phyloP scores from a whole-genome alignment of 768 basidiomycete genomes.

The Lyophyllum decastes region DNA sequence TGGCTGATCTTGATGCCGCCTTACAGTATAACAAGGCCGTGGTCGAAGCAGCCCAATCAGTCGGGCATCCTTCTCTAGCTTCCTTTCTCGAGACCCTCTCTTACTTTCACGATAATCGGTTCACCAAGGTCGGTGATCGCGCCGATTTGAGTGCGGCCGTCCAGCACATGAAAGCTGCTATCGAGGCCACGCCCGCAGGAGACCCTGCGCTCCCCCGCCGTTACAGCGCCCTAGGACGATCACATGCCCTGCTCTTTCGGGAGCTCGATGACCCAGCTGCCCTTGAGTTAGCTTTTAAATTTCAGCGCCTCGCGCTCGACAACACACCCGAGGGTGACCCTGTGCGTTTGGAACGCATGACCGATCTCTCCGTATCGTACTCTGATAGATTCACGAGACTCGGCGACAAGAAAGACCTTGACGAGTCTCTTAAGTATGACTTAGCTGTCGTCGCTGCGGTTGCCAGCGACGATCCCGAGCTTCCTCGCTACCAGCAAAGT shows the following conservation, averaged over 20 bases:
- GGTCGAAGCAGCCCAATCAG: not conserved
- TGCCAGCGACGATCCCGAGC: conserved; percentile 6
- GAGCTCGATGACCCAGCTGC: not conserved
- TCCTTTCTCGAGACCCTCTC: not conserved
- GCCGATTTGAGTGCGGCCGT: not conserved
- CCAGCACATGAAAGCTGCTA: not conserved
- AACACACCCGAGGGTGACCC: conserved; percentile 2
- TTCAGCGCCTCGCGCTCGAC: conserved; percentile 1
- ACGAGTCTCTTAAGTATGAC: conserved; percentile 1
- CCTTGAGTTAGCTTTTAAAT: not conserved
- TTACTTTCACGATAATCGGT: not conserved
- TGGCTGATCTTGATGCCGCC: not conserved
- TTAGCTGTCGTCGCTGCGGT: not conserved
- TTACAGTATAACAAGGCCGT: not conserved
- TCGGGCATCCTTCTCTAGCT: not conserved
- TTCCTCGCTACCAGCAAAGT: conserved; percentile 2
- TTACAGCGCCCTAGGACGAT: not conserved
- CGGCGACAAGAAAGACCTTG: conserved; percentile 7
- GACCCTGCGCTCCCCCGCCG: not conserved
- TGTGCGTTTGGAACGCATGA: not conserved
- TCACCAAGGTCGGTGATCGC: not conserved
- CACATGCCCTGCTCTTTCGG: not conserved
- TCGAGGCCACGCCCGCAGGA: not conserved
- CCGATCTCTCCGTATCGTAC: not conserved
- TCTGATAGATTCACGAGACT: conserved; percentile 1